Evolutionary conservation across 805 yeast species (phyloP).

Genomic region (Soucietia sequanensis): DNA sequence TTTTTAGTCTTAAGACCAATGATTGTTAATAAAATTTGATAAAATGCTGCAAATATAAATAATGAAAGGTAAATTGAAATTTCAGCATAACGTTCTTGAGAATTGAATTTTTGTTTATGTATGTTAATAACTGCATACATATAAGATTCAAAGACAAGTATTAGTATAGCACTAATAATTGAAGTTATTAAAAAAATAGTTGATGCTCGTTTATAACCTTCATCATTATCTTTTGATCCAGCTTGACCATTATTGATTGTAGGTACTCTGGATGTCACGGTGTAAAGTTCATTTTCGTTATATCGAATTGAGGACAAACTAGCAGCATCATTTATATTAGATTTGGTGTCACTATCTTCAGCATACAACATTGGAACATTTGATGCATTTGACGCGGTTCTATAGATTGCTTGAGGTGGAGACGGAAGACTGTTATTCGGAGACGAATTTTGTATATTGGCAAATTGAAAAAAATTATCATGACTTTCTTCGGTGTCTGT

Average conservation of each 20-base stretch:
- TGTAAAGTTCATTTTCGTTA: too few relatives aligned
- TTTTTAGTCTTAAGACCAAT: conserved; percentile 41
- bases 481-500: too few relatives aligned
- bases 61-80: conserved; percentile 44
- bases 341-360: too few relatives aligned
- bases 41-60: conserved; percentile 47
- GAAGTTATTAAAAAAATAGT: conserved; percentile 27
- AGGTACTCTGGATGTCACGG: too few relatives aligned
- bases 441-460: conserved; percentile 2
- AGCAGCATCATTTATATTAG: too few relatives aligned
- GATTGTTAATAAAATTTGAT: conserved; percentile 36
- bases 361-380: too few relatives aligned
- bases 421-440: too few relatives aligned
- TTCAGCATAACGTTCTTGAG: conserved; percentile 22
- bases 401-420: too few relatives aligned
- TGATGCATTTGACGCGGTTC: too few relatives aligned
- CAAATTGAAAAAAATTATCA: conserved; percentile 5
- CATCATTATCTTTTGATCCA: background rate
- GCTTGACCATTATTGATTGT: too few relatives aligned
- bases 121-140: conserved; percentile 38
- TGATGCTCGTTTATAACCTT: background rate
- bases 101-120: conserved; percentile 20
- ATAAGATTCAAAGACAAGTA: conserved; percentile 36
- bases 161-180: conserved; percentile 29
- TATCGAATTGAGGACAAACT: too few relatives aligned